Conservation (phyloP, 78 protist species). For the Dictyostelium intermedium region DNA sequence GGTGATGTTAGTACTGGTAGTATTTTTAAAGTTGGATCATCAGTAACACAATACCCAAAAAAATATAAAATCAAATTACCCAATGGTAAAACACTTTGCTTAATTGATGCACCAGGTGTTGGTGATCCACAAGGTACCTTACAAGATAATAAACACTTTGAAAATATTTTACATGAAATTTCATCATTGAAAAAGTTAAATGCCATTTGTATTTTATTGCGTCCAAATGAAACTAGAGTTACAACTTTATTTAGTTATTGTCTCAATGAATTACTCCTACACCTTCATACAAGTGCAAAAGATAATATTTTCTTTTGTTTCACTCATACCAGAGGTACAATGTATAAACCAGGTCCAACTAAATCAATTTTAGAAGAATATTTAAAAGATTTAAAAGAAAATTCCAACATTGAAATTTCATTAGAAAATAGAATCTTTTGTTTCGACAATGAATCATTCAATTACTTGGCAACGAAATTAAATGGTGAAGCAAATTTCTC, state of each 20-base stretch:
- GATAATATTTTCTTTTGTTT: neutral
- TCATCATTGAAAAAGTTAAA: neutral
- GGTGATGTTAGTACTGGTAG: neutral
- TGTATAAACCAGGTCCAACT: neutral
- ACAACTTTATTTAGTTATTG: neutral
- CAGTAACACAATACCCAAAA: neutral
- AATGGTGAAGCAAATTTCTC: neutral
- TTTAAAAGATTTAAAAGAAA: neutral
- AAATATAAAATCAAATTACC: neutral
- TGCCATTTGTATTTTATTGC: neutral
- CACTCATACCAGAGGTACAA: neutral
- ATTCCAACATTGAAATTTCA: neutral
- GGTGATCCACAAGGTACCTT: neutral
- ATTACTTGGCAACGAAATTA: neutral
- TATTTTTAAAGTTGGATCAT: neutral
- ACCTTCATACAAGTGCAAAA: neutral
- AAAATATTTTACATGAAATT: neutral
- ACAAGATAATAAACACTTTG: neutral
- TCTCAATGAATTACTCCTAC: neutral
- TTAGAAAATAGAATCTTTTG: neutral
- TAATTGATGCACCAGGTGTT: neutral
- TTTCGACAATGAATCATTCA: neutral
- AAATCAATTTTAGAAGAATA: neutral
- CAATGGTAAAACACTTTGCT: neutral
- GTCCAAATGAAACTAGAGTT: neutral